phyloP scores from a whole-genome alignment of 306 rosid genomes.

The Canavalia ensiformis region DNA sequence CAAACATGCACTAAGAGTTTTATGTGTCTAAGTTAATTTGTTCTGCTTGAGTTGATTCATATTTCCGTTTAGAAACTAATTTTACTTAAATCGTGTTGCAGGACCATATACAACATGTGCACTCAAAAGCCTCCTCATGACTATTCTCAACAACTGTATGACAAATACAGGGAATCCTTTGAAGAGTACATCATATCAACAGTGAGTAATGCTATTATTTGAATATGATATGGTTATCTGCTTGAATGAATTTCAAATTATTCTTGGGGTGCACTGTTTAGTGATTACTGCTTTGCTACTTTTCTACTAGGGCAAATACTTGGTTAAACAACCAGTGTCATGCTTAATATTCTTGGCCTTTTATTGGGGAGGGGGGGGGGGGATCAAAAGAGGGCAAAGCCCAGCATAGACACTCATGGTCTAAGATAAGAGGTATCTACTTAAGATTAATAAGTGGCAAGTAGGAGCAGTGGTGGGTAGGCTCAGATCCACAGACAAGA shows the following conservation, averaged over 20 bases:
- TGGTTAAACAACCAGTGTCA: neutral
- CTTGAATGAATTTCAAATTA: neutral
- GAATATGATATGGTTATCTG: constrained; percentile 2
- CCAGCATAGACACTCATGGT: neutral
- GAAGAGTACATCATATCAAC: constrained; percentile 66
- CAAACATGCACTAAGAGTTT: neutral
- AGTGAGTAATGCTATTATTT: constrained; percentile 51
- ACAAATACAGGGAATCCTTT: constrained; percentile 71
- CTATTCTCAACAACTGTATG: constrained; percentile 79
- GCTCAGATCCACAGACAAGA: neutral
- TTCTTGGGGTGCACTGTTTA: constrained; percentile 7
- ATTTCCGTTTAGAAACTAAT: neutral
- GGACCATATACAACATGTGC: constrained; percentile 85
- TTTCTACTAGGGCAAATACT: constrained; percentile 5
- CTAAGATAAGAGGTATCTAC: constrained; percentile 1
- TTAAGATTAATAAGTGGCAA: neutral
- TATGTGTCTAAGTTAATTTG: neutral
- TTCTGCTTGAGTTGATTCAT: constrained; percentile 27
- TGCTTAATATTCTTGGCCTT: neutral
- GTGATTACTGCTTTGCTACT: constrained; percentile 14
- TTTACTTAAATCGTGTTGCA: constrained; percentile 55
- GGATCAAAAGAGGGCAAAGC: neutral
- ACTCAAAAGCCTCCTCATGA: constrained; percentile 86
- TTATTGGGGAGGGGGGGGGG: no score
- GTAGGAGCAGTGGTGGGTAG: constrained; percentile 11